Base-by-base conservation (phyloP, 495 filamentous ascomycete genomes). In the Neurospora sp. region DNA sequence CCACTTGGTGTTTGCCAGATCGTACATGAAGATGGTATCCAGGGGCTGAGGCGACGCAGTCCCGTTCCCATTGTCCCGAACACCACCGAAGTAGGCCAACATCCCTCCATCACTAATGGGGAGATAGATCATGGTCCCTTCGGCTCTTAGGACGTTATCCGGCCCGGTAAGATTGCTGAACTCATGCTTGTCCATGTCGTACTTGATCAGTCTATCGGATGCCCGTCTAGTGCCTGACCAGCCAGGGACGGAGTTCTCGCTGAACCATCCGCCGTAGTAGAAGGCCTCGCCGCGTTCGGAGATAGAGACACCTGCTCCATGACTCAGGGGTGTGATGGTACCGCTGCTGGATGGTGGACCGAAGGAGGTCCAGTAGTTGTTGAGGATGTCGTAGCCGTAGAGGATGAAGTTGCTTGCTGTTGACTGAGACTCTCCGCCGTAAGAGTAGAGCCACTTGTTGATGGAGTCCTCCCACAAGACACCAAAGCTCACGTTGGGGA, bases 361-460 rank as follows among this genome's bases (percentile, higher is more conserved):
- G 40, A 81, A 78, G 39, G 71, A 73, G 53, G 81, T 78, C 84
- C 84, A 86, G 40, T 81, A 77, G 70, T 86, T 78, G 68, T 82
- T 76, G 61, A 86, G 45, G 20, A 80, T 79, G 74, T 87, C 86
- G 73, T 83, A 87, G 1, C 79, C 74, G 74, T 81, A 83, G 27
- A 87, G 77, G 22, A 74, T 77, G 42, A 83, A 83, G 35, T 76
- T 71, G 17, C 76, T 73, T 3, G 78, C 35, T 7, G 85, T 82
- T 1, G 79, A 75, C 68, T 74, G 80, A 10, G 79, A 84, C 70
- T 88, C 83, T 40, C 87, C 87, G 31, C 87, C 87, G 75, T 82
- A 88, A 3, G 84, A 78, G 74, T 86, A 88, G 45, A 88, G 81
- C 35, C 82, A 75, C 75, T 86, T 87, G 75, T 89, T 88, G 38